These are phyloP conservation scores for Colletotrichum tabaci DNA, from an alignment of 2,329 filamentous ascomycete species.

Conservation along the genomic window DNA sequence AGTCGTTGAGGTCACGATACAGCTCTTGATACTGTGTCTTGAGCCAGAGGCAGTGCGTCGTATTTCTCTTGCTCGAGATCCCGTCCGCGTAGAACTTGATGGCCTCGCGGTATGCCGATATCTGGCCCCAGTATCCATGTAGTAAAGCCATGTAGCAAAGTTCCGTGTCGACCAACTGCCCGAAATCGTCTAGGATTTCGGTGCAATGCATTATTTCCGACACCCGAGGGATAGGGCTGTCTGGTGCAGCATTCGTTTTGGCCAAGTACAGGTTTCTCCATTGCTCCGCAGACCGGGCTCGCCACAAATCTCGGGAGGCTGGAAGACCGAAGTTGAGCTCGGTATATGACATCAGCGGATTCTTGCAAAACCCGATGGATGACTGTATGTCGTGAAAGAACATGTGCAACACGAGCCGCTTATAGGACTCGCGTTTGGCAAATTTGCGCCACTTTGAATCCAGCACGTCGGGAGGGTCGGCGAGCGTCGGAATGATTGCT, in stretches of 20 bases:
- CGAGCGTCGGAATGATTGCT: slow-evolving; percentile 21
- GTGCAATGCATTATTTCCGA: slow-evolving; percentile 40
- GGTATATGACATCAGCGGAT: slow-evolving; percentile 51
- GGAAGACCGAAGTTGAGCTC: slow-evolving; percentile 49
- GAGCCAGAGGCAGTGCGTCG: slow-evolving; percentile 48
- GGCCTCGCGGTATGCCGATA: slow-evolving; percentile 51
- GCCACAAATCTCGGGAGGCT: slow-evolving; percentile 46
- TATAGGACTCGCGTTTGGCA: slow-evolving; percentile 52
- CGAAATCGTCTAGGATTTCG: slow-evolving; percentile 39
- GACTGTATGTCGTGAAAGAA: slow-evolving; percentile 50
- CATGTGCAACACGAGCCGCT: slow-evolving; percentile 49
- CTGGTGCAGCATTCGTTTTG: slow-evolving; percentile 25
- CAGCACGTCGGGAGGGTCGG: slow-evolving; percentile 35
- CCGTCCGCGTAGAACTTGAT: slow-evolving; percentile 47
- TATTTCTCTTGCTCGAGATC: slow-evolving; percentile 31
- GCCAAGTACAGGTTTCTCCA: slow-evolving; percentile 46
- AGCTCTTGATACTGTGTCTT: slow-evolving; percentile 51
- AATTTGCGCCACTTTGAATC: slow-evolving; percentile 43
- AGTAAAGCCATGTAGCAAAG: slow-evolving; percentile 49
- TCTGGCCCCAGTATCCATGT: slow-evolving; percentile 52
- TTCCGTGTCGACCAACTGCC: slow-evolving; percentile 48
- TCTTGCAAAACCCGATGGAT: slow-evolving; percentile 49
- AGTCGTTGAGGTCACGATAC: slow-evolving; percentile 49
- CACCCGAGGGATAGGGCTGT: slow-evolving; percentile 29
- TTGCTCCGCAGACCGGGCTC: slow-evolving; percentile 45